A percentile compares a stretch with the other conserved stretches of the same genome.
Evolutionary conservation across 768 basidiomycete genomes (phyloP).

Genomic region (Termitomyces sp.): DNA sequence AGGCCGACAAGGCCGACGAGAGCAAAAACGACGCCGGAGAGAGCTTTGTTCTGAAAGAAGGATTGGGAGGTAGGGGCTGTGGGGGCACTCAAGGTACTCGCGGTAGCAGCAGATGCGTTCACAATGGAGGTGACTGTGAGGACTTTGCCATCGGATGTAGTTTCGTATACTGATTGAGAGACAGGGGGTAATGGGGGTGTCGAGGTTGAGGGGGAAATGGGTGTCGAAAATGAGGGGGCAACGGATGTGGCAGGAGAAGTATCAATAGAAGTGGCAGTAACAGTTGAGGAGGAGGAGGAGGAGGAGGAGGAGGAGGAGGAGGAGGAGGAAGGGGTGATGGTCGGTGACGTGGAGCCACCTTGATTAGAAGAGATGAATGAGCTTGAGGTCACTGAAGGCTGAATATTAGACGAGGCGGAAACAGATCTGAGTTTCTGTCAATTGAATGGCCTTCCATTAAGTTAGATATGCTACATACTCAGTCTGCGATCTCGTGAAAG

Average conservation of each 20-base stretch:
- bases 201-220: slow-evolving; percentile 14
- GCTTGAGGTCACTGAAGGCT: background rate
- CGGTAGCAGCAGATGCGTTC: slow-evolving; percentile 24
- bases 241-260: background rate
- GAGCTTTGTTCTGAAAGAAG: slow-evolving; percentile 65
- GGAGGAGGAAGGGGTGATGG: slow-evolving; percentile 4
- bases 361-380: background rate
- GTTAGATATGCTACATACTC: slow-evolving; percentile 1
- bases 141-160: slow-evolving; percentile 27
- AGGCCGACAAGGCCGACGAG: slow-evolving; percentile 44
- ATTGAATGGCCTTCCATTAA: background rate
- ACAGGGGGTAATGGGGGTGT: slow-evolving; percentile 14
- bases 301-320: background rate
- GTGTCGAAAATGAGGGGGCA: slow-evolving; percentile 5
- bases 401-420: background rate
- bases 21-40: slow-evolving; percentile 56
- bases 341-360: background rate
- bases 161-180: slow-evolving; percentile 16
- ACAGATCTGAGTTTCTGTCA: background rate
- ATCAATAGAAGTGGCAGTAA: slow-evolving; percentile 1
- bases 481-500: slow-evolving; percentile 2
- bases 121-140: slow-evolving; percentile 28
- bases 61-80: slow-evolving; percentile 24
- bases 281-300: background rate
- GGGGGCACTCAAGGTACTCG: slow-evolving; percentile 16